Conservation (phyloP, 108 stramenopile species). For the Aureococcus anophagefferens region DNA sequence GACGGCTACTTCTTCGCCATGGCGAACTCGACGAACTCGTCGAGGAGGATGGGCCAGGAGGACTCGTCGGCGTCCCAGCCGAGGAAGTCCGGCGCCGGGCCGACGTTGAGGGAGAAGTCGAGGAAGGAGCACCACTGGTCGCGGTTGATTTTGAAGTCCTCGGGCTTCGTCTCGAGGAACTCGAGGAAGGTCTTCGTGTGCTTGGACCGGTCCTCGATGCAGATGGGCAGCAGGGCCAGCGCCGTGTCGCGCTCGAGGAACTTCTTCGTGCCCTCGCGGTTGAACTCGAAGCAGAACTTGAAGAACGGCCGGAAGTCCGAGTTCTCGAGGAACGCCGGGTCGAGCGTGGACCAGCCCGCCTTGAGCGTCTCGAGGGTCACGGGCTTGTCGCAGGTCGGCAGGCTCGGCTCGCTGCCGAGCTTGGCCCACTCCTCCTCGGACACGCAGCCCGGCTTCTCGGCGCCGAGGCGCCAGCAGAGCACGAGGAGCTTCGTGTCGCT, state of each 20-base stretch:
- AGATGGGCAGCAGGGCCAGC: background rate
- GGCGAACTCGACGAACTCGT: background rate
- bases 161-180: background rate
- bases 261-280: background rate
- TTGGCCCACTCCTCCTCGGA: background rate
- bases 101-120: background rate
- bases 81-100: background rate
- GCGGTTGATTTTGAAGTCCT: background rate
- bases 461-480: background rate
- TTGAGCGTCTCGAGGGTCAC: background rate
- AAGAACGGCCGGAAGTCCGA: background rate
- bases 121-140: constrained; percentile 1
- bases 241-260: background rate
- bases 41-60: background rate
- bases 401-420: background rate
- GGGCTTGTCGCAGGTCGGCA: background rate
- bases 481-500: background rate
- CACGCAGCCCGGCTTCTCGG: background rate
- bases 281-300: background rate
- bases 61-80: background rate
- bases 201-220: background rate
- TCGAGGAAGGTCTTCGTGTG: background rate
- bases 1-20: too few relatives aligned
- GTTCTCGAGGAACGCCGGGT: background rate
- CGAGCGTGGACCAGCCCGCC: background rate